Evolutionary conservation across 257 asterid genomes (phyloP).

Genomic region (Solanum corneliomulleri): DNA sequence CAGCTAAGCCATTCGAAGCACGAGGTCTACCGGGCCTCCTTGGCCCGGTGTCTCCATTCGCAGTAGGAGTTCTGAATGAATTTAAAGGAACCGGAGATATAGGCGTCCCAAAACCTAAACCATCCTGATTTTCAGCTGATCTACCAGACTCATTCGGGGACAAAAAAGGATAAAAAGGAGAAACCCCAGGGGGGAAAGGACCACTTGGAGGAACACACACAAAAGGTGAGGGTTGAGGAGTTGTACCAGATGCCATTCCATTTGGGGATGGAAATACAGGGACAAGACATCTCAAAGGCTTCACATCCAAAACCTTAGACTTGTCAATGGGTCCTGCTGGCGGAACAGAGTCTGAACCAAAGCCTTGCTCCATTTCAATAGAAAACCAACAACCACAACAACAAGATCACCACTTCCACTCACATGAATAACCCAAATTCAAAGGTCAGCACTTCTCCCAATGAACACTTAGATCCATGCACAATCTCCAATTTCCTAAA

Average conservation of each 20-base stretch:
- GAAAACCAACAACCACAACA: not conserved
- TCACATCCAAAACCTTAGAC: slow-evolving; percentile 67
- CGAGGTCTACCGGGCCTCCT: slow-evolving; percentile 22
- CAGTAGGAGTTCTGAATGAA: slow-evolving; percentile 58
- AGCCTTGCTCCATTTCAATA: slow-evolving; percentile 56
- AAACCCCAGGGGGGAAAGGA: slow-evolving; percentile 84
- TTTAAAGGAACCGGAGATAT: slow-evolving; percentile 62
- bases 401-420: not conserved
- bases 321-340: slow-evolving; percentile 48
- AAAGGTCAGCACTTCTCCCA: not conserved
- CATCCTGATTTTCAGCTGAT: slow-evolving; percentile 13
- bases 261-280: slow-evolving; percentile 67
- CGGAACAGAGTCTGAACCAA: slow-evolving; percentile 32
- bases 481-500: not conserved
- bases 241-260: slow-evolving; percentile 33
- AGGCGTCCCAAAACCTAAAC: slow-evolving; percentile 17
- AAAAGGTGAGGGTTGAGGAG: slow-evolving; percentile 68
- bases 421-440: slow-evolving; percentile 5
- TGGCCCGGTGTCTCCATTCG: slow-evolving; percentile 35
- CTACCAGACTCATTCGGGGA: slow-evolving; percentile 13
- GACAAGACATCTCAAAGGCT: slow-evolving; percentile 65
- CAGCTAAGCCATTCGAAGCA: slow-evolving; percentile 8
- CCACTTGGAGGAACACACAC: slow-evolving; percentile 88
- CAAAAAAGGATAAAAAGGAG: slow-evolving; percentile 77
- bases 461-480: not conserved